Base-by-base conservation (phyloP, 1,284 basidiomycete species). In the Neonothopanus nambi region DNA sequence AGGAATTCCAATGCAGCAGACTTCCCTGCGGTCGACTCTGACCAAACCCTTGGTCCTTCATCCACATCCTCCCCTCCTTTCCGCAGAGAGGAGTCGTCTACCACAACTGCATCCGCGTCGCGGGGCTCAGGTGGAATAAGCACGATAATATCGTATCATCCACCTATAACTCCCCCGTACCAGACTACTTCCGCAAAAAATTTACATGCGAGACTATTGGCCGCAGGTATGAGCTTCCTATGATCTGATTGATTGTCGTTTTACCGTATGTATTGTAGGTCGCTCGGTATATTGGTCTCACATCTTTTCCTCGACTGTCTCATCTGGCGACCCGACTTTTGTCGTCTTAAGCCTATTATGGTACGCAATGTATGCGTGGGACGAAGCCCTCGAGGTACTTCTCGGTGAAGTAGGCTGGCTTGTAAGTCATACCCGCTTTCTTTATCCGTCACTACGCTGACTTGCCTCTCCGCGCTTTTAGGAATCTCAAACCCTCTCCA, bases 331-430 rank as follows among this genome's bases (percentile, higher is more conserved):
- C 52, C 78, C 80, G 4, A 82, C 79, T 0, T 79, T 81, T 50
- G 61, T 80, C 2, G 63, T 82, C 21, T 56, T 83, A 11, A 73
- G 73, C 24, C 69, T 76, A 39, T 61, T 83, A 43, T 83, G 81
- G 80, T 79, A 81, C 60, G 74, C 77, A 0, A 61, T 82, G 43
- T 83, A 82, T 57, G 69, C 79, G 1, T 82, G 80, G 80, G 80
- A 83, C 51, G 79, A 82, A 60, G 67, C 77, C 3, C 63, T 81
- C 36, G 79, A 82, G 59, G 56, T 61, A 6, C 60, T 82, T 30
- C 76, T 77, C 52, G 56, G 61, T 5, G 75, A 82, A 58, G 72
- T 82, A 15, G 71, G 69, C 46, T 58, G 54, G n/a, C 57, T 80
- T 58, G 79, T 74, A 23, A 57, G 68, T 52, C n/a, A 54, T 51